Evolutionary conservation across 2,329 filamentous ascomycete genomes (phyloP), one percentile per base, ranked within the genome.

Genomic region (Teratosphaeria viscida): DNA sequence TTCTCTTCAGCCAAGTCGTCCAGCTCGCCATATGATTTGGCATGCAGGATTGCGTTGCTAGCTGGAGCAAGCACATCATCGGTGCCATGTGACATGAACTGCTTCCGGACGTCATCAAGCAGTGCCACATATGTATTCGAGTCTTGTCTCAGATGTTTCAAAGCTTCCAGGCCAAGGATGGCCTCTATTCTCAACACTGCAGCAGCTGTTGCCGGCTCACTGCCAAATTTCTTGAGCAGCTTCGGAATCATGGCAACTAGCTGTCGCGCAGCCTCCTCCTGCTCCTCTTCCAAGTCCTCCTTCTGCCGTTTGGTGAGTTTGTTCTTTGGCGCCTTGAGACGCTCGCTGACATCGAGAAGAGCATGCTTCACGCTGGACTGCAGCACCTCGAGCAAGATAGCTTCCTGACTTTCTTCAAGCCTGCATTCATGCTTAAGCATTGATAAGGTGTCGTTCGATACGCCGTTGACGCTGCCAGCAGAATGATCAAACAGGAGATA

Each of bases 401-500:
- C 81, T 71, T 97, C 92, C 71, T 99, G 92, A 14, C 82, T 82
- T 53, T 87, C 82, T 29, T 83, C 81, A 5, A 92, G 85, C 52
- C 87, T 88, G 66, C 90, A 87, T 32, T 87, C 83, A 62, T 83
- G 82, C 68, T 88, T 89, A 56, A 95, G 82, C 29, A 82, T 79
- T 19, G 78, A 78, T 56, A 89, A 82, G 1, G 84, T 75, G 61
- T 85, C 83, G 32, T 82, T 81, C 55, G 82, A 81, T 2, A 80
- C 73, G 64, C 79, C 74, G 66, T 85, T 77, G 72, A 84, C 71
- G 69, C 76, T 64, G 43, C 68, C 64, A 34, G 72, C 70, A 0
- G 91, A 94, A 73, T 97, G 92, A 68, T 99, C 94, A 71, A 90
- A 95, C 1, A 99, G 79, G 6, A 99, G 81, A 72, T 96, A 99